phyloP scores from a whole-genome alignment of 768 basidiomycete genomes.

The Lactifluus echinatus region DNA sequence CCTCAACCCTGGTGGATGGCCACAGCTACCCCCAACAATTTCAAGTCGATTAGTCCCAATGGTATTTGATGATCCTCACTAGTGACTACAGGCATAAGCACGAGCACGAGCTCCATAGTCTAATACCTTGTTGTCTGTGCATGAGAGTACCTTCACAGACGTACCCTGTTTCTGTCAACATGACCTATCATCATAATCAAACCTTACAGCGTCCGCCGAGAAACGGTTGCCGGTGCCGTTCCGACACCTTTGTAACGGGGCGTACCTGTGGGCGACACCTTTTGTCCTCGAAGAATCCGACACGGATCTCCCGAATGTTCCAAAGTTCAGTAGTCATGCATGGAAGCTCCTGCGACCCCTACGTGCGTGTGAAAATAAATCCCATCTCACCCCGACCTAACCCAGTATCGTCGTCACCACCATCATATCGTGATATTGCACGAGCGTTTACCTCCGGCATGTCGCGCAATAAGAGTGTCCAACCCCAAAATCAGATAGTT shows the following conservation, averaged over 20 bases:
- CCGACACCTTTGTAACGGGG: not conserved
- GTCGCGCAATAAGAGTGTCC: not conserved
- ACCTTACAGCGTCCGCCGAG: not conserved
- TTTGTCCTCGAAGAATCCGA: not conserved
- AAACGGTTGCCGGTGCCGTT: not conserved
- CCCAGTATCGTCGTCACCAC: not conserved
- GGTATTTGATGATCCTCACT: not conserved
- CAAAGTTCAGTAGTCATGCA: not conserved
- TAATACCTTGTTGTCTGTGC: not conserved
- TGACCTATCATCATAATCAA: slow-evolving; percentile 1
- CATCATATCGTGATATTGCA: not conserved
- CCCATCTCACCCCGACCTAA: not conserved
- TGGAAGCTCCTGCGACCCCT: not conserved
- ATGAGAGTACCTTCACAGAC: slow-evolving; percentile 1
- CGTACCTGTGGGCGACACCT: not conserved
- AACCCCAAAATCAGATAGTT: not conserved
- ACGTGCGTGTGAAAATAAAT: not conserved
- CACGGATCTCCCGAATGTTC: not conserved
- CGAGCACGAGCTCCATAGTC: not conserved
- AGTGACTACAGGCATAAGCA: no score
- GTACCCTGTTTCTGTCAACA: slow-evolving; percentile 15
- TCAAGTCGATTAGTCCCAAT: not conserved
- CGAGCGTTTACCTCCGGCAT: not conserved
- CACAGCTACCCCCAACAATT: not conserved
- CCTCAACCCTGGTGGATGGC: not conserved